These are phyloP conservation scores for Tieghemostelium lacteum DNA, from an alignment of 78 protist species.

Conservation along the genomic window DNA sequence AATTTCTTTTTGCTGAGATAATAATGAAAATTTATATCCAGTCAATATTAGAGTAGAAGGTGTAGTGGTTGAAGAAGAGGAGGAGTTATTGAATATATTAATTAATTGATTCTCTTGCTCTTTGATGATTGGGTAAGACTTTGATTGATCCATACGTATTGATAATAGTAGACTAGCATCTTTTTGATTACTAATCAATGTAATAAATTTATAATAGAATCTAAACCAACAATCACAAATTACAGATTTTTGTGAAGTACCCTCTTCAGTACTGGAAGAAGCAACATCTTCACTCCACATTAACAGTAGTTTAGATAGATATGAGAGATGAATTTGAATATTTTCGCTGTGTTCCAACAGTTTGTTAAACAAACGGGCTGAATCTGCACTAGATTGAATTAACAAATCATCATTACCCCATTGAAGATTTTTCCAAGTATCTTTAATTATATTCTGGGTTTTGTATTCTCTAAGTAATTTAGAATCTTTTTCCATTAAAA, in stretches of 20 bases:
- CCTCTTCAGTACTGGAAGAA: background rate
- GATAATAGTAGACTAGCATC: slow-evolving; percentile 11
- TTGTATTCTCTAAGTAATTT: slow-evolving; percentile 17
- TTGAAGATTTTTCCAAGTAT: too few relatives aligned
- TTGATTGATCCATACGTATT: slow-evolving; percentile 46
- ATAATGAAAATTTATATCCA: slow-evolving; percentile 31
- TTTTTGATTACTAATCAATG: background rate
- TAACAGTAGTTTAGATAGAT: slow-evolving; percentile 32
- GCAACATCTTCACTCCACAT: slow-evolving; percentile 35
- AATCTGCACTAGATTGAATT: too few relatives aligned
- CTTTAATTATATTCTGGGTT: slow-evolving; percentile 52
- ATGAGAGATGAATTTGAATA: slow-evolving; percentile 4
- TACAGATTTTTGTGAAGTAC: background rate
- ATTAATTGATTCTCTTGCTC: slow-evolving; percentile 7
- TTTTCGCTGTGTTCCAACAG: background rate
- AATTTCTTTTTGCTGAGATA: slow-evolving; percentile 14
- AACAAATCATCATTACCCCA: too few relatives aligned
- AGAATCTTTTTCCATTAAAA: slow-evolving; percentile 10
- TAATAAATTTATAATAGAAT: slow-evolving; percentile 6
- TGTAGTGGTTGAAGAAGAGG: background rate
- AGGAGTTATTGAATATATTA: background rate
- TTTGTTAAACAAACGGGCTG: too few relatives aligned
- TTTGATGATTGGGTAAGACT: slow-evolving; percentile 4
- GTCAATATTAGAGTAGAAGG: background rate
- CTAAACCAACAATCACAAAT: slow-evolving; percentile 59